A percentile compares a stretch with the other conserved stretches of the same genome.
Conservation (phyloP, 2,329 filamentous ascomycete species). For the Paecilomyces formosus region DNA sequence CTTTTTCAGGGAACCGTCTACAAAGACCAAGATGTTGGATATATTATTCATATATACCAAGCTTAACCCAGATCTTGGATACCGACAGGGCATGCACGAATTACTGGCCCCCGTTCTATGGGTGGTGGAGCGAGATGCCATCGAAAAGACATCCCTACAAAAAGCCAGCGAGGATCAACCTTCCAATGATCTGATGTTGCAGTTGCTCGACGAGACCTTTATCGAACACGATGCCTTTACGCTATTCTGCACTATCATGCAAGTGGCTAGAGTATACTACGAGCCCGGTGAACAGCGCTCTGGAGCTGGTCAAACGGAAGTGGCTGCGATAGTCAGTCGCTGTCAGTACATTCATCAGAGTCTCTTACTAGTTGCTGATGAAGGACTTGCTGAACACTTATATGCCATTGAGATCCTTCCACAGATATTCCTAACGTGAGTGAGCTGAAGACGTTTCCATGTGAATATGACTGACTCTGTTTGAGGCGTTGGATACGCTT, state of each 20-base stretch:
- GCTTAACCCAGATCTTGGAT: constrained; percentile 76
- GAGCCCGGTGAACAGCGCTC: constrained; percentile 52
- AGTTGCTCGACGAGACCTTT: constrained; percentile 63
- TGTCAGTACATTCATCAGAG: constrained; percentile 83
- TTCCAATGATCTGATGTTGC: constrained; percentile 50
- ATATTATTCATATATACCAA: constrained; percentile 94
- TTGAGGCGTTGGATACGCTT: constrained; percentile 83
- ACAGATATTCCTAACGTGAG: constrained; percentile 90
- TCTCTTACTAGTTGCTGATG: constrained; percentile 69
- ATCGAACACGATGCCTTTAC: constrained; percentile 88
- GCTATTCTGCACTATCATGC: constrained; percentile 81
- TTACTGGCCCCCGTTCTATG: constrained; percentile 82
- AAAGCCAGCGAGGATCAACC: constrained; percentile 20
- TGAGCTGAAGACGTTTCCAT: constrained; percentile 1
- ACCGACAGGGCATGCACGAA: constrained; percentile 99
- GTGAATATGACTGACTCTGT: constrained; percentile 7
- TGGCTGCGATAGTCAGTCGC: constrained; percentile 71
- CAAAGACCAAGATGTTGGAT: constrained; percentile 76
- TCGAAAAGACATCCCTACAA: constrained; percentile 44
- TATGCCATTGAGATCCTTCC: constrained; percentile 82
- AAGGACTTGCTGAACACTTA: constrained; percentile 74
- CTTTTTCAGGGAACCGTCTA: constrained; percentile 74
- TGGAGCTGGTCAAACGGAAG: constrained; percentile 38
- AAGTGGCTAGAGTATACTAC: constrained; percentile 78
- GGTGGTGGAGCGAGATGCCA: constrained; percentile 73